Evolutionary conservation across 2,329 filamentous ascomycete genomes (phyloP), one percentile per base, ranked within the genome.

Genomic region (Penicillium griseofulvum): DNA sequence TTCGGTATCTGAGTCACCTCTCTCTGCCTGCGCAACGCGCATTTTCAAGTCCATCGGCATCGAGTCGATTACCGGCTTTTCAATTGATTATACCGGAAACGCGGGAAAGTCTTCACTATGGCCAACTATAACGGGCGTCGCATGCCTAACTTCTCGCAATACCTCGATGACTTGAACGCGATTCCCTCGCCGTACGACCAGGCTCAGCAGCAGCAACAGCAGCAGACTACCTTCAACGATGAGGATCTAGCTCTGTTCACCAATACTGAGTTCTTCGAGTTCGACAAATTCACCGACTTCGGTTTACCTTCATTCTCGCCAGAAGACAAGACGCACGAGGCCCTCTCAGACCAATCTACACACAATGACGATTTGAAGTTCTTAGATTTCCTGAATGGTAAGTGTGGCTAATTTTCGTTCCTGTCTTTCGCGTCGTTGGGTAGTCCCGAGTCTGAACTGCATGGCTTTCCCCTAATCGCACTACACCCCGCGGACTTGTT

Each of bases 141-240:
- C 70, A 89, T 84, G 66, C 88, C 90, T 69, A 96, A 96, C 74
- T 89, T 96, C 76, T 91, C 91, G 69, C 88, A 91, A 70, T 96
- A 94, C 78, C 82, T 97, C 63, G 88, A 90, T 68, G 88, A 92
- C 65, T 81, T 97, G 67, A 96, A 96, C 79, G 84, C 82, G 43
- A 79, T 87, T 53, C 82, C 82, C 2, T 79, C 86, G 58, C 79
- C 87, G 58, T 84, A 86, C 65, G 83, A 88, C 51, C 80, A 87
- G 58, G 82, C 82, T 28, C 70, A 74, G 39, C 77, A 81, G 59
- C 76, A 80, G 55, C 82, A 87, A 56, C 83, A 88, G 46, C 75
- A 79, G 55, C 76, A 87, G 57, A 84, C 88, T 51, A 75, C 80
- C 49, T 82, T 87, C 73, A 82, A 82, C 65, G 87, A 90, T 65